These are phyloP conservation scores for Russula vinacea DNA, from an alignment of 768 basidiomycete genomes.

Conservation along the genomic window DNA sequence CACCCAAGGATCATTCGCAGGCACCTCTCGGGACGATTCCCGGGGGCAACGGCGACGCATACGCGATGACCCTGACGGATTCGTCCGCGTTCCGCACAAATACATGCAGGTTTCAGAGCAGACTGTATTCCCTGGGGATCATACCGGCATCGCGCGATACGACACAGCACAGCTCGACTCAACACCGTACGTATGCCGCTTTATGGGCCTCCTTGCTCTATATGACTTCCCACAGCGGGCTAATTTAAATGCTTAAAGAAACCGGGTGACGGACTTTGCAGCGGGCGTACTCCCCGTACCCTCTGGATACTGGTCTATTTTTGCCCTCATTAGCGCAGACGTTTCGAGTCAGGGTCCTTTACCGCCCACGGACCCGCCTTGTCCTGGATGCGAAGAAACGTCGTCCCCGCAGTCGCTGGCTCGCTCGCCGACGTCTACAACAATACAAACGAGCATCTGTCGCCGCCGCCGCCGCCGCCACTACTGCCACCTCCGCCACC, in stretches of 20 bases:
- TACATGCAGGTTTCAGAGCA: slow-evolving; percentile 5
- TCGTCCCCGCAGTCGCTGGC: slow-evolving; percentile 6
- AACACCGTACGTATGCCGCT: background rate
- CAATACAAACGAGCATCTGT: too few species aligned
- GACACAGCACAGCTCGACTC: slow-evolving; percentile 5
- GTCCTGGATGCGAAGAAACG: slow-evolving; percentile 15
- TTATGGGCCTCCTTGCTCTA: background rate
- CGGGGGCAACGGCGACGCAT: background rate
- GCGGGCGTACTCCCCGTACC: slow-evolving; percentile 19
- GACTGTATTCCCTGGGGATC: slow-evolving; percentile 11
- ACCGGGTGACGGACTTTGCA: slow-evolving; percentile 1
- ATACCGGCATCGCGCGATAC: slow-evolving; percentile 15
- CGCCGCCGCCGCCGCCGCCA: background rate
- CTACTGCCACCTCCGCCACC: background rate
- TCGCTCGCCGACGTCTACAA: slow-evolving; percentile 8
- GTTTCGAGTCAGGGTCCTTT: background rate
- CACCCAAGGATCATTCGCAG: background rate
- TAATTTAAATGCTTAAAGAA: slow-evolving; percentile 1
- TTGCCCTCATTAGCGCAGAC: slow-evolving; percentile 14
- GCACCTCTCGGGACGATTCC: background rate
- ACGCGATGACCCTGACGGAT: background rate
- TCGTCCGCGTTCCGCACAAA: background rate
- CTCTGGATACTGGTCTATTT: slow-evolving; percentile 18
- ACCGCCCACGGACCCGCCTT: background rate
- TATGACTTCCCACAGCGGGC: background rate